phyloP scores from a whole-genome alignment of 164 flowering plant genomes.

The Macadamia integrifolia region DNA sequence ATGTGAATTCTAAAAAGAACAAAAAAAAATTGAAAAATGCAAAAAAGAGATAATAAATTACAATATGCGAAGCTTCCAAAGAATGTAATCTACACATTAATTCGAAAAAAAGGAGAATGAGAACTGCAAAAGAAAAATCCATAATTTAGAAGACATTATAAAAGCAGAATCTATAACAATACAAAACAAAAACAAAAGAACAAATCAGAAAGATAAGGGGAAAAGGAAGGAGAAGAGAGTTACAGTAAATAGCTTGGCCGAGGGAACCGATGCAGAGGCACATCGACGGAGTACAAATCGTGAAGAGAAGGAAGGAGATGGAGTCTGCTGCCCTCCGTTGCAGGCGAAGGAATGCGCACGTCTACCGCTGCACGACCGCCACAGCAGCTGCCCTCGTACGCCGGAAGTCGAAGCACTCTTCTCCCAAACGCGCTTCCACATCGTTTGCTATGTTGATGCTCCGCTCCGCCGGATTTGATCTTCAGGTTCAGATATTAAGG shows the following conservation, averaged over 20 bases:
- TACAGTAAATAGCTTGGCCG: slow-evolving; percentile 11
- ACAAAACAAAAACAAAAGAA: neutral
- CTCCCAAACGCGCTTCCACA: slow-evolving; percentile 24
- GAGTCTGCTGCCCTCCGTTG: slow-evolving; percentile 2
- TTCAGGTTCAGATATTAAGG: too few species aligned
- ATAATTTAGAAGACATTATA: neutral
- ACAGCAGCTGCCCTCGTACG: slow-evolving; percentile 6
- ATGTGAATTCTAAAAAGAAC: slow-evolving; percentile 28
- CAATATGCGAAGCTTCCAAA: neutral
- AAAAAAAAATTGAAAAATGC: slow-evolving; percentile 5
- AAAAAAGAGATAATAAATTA: neutral
- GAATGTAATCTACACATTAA: neutral
- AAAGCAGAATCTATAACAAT: neutral
- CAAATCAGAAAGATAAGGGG: neutral
- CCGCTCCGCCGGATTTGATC: too few species aligned
- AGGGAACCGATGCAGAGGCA: slow-evolving; percentile 6
- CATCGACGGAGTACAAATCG: neutral
- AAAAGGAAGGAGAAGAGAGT: slow-evolving; percentile 8
- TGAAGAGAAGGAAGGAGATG: slow-evolving; percentile 12
- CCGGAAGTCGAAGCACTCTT: slow-evolving; percentile 16
- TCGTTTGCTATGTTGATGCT: slow-evolving; percentile 14
- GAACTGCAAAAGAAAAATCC: neutral
- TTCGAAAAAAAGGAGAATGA: too few species aligned
- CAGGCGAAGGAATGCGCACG: slow-evolving; percentile 7
- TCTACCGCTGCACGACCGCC: slow-evolving; percentile 2